Conservation (phyloP, 352 stramenopile species). For the Phytophthora constricta region DNA sequence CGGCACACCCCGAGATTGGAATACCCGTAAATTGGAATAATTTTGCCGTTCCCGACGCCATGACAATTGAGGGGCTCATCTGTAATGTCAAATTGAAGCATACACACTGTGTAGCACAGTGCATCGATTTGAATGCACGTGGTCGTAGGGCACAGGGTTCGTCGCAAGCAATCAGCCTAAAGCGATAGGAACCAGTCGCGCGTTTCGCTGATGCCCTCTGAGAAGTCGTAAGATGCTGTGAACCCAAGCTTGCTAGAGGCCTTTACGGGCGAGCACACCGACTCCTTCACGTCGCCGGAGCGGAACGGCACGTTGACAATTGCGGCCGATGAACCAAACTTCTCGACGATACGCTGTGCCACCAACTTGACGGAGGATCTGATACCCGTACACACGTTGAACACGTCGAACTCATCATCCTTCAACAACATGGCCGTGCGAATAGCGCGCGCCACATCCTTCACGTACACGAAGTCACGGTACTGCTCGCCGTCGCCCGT, state of each 20-base stretch:
- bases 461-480: conserved; percentile 88
- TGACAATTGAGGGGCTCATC: too few relatives aligned
- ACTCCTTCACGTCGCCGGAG: conserved; percentile 84
- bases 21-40: too few relatives aligned
- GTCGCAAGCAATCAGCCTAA: conserved; percentile 14
- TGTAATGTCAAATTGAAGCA: conserved; percentile 16
- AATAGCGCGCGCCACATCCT: conserved; percentile 84
- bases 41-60: too few relatives aligned
- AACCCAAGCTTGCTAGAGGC: conserved; percentile 77
- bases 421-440: conserved; percentile 76
- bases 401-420: conserved; percentile 79
- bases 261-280: conserved; percentile 76
- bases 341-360: conserved; percentile 70
- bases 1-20: too few relatives aligned
- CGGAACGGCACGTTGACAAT: conserved; percentile 78
- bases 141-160: conserved; percentile 16
- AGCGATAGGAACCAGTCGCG: conserved; percentile 78
- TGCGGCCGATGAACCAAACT: conserved; percentile 65
- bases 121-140: conserved; percentile 16
- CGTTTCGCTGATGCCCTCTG: conserved; percentile 70
- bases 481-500: conserved; percentile 81
- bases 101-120: too few relatives aligned
- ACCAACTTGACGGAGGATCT: conserved; percentile 76
- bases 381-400: conserved; percentile 85
- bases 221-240: conserved; percentile 68